Evolutionary conservation across 768 basidiomycete genomes (phyloP).

Genomic region (Cyclocybe cylindracea): DNA sequence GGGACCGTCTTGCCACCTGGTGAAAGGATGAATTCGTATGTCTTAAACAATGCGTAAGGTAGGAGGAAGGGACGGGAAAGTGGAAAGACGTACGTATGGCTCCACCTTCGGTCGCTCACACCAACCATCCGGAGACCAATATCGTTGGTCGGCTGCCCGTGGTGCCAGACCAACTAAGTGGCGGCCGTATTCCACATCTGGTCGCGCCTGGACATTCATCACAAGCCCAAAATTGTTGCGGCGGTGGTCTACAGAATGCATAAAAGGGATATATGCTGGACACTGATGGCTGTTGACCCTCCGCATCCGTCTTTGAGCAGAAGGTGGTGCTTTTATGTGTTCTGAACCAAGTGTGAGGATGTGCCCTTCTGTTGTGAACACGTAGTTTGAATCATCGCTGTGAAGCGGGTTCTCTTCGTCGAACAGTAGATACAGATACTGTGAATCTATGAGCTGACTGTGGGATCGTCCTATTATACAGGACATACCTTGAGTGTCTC

Average conservation of each 20-base stretch:
- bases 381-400: slow-evolving; percentile 78
- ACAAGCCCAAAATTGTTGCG: slow-evolving; percentile 48
- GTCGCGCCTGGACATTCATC: slow-evolving; percentile 69
- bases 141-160: slow-evolving; percentile 47
- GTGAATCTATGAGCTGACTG: too few species aligned
- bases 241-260: slow-evolving; percentile 29
- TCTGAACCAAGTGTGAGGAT: slow-evolving; percentile 65
- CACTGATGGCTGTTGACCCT: slow-evolving; percentile 72
- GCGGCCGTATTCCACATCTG: slow-evolving; percentile 82
- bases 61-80: not conserved
- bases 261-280: slow-evolving; percentile 60
- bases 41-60: slow-evolving; percentile 39
- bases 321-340: slow-evolving; percentile 57
- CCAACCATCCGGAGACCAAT: slow-evolving; percentile 74
- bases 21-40: slow-evolving; percentile 82
- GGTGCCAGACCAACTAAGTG: slow-evolving; percentile 59
- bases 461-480: not conserved
- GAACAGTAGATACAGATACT: slow-evolving; percentile 95
- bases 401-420: slow-evolving; percentile 81
- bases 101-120: slow-evolving; percentile 72
- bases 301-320: slow-evolving; percentile 59
- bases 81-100: slow-evolving; percentile 57
- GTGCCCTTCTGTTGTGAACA: slow-evolving; percentile 97
- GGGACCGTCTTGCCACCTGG: slow-evolving; percentile 49
- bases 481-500: slow-evolving; percentile 81